Evolutionary conservation across 2,329 filamentous ascomycete genomes (phyloP).

Genomic region (Ceratocystis alfenasii): DNA sequence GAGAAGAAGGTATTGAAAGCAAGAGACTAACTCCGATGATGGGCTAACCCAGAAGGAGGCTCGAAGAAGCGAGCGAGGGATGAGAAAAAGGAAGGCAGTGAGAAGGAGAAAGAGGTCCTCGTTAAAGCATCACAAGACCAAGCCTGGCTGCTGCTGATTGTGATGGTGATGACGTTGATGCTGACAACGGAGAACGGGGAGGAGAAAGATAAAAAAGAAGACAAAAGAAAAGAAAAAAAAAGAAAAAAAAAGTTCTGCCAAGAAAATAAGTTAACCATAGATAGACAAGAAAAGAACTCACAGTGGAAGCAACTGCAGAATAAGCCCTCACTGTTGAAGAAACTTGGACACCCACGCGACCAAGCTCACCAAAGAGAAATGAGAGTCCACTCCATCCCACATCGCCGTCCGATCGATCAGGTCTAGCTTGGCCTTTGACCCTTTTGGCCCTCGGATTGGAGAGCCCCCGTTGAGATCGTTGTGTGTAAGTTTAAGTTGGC

Average conservation of each 20-base stretch:
- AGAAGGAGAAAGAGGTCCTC: not conserved
- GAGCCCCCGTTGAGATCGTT: not conserved
- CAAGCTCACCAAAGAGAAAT: not conserved
- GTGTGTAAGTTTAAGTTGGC: not conserved
- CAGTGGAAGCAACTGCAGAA: not conserved
- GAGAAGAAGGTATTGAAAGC: constrained; percentile 13
- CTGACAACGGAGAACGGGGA: not conserved
- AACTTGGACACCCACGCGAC: not conserved
- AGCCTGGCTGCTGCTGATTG: not conserved
- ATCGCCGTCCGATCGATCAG: not conserved
- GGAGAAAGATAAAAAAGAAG: not conserved
- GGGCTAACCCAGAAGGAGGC: not conserved
- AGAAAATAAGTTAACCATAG: not conserved
- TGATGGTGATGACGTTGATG: not conserved
- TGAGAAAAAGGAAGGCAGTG: not conserved
- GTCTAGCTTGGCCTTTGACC: not conserved
- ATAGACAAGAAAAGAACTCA: not conserved
- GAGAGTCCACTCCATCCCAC: not conserved
- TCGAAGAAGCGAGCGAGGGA: not conserved
- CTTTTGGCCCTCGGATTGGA: too few species aligned
- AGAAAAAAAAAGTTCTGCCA: constrained; percentile 7
- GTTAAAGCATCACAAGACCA: not conserved
- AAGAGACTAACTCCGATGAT: not conserved
- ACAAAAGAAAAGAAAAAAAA: constrained; percentile 11
- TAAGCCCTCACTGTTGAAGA: not conserved